Base-by-base conservation (phyloP, 768 basidiomycete genomes). In the Lactarius indigo region DNA sequence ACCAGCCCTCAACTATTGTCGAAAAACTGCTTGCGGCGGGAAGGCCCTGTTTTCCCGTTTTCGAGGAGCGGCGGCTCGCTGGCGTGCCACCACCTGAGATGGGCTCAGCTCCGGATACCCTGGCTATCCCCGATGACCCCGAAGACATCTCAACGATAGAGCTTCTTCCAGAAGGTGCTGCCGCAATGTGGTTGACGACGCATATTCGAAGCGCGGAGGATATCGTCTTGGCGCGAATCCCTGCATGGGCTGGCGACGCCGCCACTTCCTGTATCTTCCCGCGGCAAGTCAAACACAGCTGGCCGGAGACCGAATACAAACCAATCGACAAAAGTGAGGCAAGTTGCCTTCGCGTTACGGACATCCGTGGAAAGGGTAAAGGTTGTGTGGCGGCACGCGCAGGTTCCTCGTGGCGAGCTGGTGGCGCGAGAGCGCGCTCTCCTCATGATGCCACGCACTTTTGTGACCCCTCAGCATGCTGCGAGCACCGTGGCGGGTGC, bases 371-470 rank as follows among this genome's bases (percentile, higher is more conserved):
- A 37, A 71, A 71, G 44, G 79, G 79, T 0, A 37, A 65, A 13
- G 79, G 78, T 7, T 69, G 78, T 30, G 75, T 78, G 68, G 76
- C 77, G 13, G 74, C 71, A 2, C 67, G 67, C 26, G 62, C 72
- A 12, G 70, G 70, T 80, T 58, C 65, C 71, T 13, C 42, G 61
- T 5, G 77, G 76, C 57, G 77, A 80, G 13, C 65, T 76, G 20
- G 75, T 81, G 57, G 68, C 78, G 5, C 69, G 65, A n/a, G 79
- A 82, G 59, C 76, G 79, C 3, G 78, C 79, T 0, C 70, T 80
- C 37, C 67, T 80, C 37, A 64, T 81, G 7, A 42, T 63, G 64
- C 58, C 56, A 50, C 56, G 18, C 4, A 61, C 64, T 52, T 64
- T 42, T 10, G 2, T 28, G 12, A 9, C 15, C 41, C 55, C 62